Percentiles rank a stretch among this genome's conserved stretches.
Evolutionary conservation across 2,329 filamentous ascomycete genomes (phyloP).

Genomic region (Neodidymelliopsis sp.): DNA sequence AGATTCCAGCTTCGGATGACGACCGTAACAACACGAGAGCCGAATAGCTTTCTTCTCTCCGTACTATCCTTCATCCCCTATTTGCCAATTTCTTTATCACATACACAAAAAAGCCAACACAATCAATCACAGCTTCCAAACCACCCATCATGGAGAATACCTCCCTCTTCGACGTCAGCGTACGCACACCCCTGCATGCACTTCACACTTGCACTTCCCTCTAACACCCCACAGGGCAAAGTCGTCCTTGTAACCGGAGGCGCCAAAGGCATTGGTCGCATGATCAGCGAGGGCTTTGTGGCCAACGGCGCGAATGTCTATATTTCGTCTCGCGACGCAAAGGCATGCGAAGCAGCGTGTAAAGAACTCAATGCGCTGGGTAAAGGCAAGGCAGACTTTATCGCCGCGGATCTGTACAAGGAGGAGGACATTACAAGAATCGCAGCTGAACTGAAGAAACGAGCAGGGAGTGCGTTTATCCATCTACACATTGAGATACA

Average conservation of each 20-base stretch:
- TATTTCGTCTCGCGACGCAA: constrained; percentile 71
- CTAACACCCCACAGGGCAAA: constrained; percentile 45
- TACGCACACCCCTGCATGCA: constrained; percentile 14
- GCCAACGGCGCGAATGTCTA: constrained; percentile 72
- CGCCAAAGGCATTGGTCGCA: constrained; percentile 68
- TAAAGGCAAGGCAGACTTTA: constrained; percentile 64
- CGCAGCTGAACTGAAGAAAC: constrained; percentile 62
- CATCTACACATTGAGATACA: not conserved
- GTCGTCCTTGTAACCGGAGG: constrained; percentile 57
- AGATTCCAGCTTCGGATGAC: constrained; percentile 9
- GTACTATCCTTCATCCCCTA: not conserved
- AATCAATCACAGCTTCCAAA: too few species aligned
- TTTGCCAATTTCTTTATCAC: too few species aligned
- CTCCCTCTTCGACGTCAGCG: constrained; percentile 49
- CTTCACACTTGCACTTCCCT: not conserved
- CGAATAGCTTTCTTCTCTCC: constrained; percentile 7
- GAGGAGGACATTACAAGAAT: constrained; percentile 67
- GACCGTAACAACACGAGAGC: constrained; percentile 16
- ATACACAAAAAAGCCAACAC: too few species aligned
- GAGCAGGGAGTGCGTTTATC: constrained; percentile 53
- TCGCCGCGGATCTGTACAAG: constrained; percentile 68
- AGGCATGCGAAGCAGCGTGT: constrained; percentile 65
- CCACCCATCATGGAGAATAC: constrained; percentile 39
- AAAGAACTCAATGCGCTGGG: constrained; percentile 65
- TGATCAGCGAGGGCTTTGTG: constrained; percentile 73